Conservation (phyloP, 2,329 filamentous ascomycete species). For the Cercospora sp. region DNA sequence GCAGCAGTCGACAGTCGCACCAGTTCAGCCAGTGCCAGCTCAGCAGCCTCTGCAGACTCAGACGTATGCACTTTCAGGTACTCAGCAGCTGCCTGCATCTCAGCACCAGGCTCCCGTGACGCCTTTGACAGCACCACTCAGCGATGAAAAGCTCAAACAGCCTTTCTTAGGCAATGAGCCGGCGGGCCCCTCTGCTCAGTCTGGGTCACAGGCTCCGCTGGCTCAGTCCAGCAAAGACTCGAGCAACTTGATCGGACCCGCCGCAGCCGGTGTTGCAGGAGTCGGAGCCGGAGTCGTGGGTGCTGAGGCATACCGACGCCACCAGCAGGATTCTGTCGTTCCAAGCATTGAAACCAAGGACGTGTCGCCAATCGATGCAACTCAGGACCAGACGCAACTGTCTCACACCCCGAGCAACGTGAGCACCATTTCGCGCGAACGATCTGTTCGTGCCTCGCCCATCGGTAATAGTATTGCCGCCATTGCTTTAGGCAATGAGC, state of each 20-base stretch:
- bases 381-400: neutral
- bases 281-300: slow-evolving; percentile 43
- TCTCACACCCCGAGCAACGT: slow-evolving; percentile 8
- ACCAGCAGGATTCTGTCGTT: slow-evolving; percentile 25
- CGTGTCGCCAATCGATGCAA: neutral
- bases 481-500: slow-evolving; percentile 8
- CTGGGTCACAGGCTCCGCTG: slow-evolving; percentile 18
- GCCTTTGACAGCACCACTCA: slow-evolving; percentile 21
- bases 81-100: slow-evolving; percentile 2
- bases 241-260: slow-evolving; percentile 57
- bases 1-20: neutral
- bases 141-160: slow-evolving; percentile 24
- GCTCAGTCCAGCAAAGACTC: slow-evolving; percentile 38
- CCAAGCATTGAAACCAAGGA: slow-evolving; percentile 7
- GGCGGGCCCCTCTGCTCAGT: slow-evolving; percentile 15
- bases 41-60: slow-evolving; percentile 28
- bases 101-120: slow-evolving; percentile 21
- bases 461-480: slow-evolving; percentile 11
- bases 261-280: slow-evolving; percentile 45
- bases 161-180: slow-evolving; percentile 35
- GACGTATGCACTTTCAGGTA: slow-evolving; percentile 24
- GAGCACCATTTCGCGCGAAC: slow-evolving; percentile 13
- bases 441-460: slow-evolving; percentile 7
- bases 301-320: slow-evolving; percentile 29
- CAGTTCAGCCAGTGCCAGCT: slow-evolving; percentile 20